Conservation (phyloP, 768 basidiomycete species). For the Mycena sanguinolenta region DNA sequence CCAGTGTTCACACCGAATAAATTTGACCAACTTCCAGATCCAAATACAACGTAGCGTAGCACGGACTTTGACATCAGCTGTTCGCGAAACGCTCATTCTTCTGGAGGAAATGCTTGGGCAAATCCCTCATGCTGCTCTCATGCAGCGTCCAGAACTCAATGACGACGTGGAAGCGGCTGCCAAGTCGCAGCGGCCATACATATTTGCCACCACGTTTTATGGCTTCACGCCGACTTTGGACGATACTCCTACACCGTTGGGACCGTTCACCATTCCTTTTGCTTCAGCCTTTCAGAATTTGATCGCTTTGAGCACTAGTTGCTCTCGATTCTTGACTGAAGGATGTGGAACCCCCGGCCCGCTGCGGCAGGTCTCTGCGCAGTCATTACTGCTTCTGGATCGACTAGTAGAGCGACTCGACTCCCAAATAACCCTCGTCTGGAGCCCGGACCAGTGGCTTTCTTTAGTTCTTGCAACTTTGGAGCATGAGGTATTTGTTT, state of each 20-base stretch:
- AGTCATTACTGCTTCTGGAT: constrained; percentile 64
- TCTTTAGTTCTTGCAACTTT: constrained; percentile 64
- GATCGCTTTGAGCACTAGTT: constrained; percentile 59
- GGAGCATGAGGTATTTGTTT: constrained; percentile 62
- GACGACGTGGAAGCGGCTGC: constrained; percentile 50
- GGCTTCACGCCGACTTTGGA: constrained; percentile 51
- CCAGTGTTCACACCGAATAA: constrained; percentile 7
- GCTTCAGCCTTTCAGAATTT: constrained; percentile 69
- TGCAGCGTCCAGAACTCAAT: constrained; percentile 63
- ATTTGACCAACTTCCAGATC: constrained; percentile 43
- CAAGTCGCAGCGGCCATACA: constrained; percentile 56
- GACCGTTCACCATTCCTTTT: constrained; percentile 63
- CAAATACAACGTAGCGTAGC: constrained; percentile 52
- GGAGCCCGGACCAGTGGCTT: constrained; percentile 80
- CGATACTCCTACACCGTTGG: constrained; percentile 35
- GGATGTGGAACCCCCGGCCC: constrained; percentile 46
- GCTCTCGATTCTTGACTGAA: constrained; percentile 53
- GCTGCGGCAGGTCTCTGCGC: constrained; percentile 66
- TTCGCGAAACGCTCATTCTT: constrained; percentile 61
- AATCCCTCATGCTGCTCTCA: constrained; percentile 63
- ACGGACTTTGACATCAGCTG: constrained; percentile 49
- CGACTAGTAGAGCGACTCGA: constrained; percentile 62
- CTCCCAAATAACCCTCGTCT: constrained; percentile 57
- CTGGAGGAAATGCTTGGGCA: constrained; percentile 67
- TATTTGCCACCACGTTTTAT: constrained; percentile 76